These are phyloP conservation scores for Babesia bigemina DNA, from an alignment of 169 alveolate genomes.

Conservation along the genomic window DNA sequence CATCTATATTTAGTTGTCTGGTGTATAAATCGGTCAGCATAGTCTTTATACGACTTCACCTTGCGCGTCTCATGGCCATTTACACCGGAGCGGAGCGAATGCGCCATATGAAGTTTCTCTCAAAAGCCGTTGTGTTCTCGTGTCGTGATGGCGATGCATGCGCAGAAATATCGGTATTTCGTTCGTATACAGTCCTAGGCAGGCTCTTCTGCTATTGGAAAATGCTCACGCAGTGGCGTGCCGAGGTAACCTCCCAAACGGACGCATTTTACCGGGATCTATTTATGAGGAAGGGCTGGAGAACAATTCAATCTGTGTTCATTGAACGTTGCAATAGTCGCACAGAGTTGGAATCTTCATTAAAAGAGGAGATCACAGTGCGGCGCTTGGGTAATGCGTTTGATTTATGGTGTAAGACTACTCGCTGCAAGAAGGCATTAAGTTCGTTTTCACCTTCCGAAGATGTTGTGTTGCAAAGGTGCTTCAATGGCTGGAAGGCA, in stretches of 20 bases:
- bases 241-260: slow-evolving; percentile 8
- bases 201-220: slow-evolving; percentile 22
- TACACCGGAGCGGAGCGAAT: not conserved
- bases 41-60: slow-evolving; percentile 32
- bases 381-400: not conserved
- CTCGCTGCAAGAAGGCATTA: slow-evolving; percentile 12
- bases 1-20: slow-evolving; percentile 1
- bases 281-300: slow-evolving; percentile 23
- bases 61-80: slow-evolving; percentile 2
- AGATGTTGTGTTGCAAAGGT: not conserved
- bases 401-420: slow-evolving; percentile 18
- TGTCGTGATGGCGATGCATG: slow-evolving; percentile 20
- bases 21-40: slow-evolving; percentile 19
- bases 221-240: slow-evolving; percentile 33
- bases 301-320: not conserved
- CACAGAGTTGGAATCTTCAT: not conserved
- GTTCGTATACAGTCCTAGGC: not conserved
- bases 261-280: slow-evolving; percentile 8
- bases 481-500: slow-evolving; percentile 12
- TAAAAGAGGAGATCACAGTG: not conserved
- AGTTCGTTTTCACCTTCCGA: not conserved
- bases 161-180: slow-evolving; percentile 16
- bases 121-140: slow-evolving; percentile 12
- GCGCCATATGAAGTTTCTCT: slow-evolving; percentile 12
- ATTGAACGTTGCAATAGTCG: not conserved